A percentile compares a stretch with the other conserved stretches of the same genome.
Evolutionary conservation across 306 rosid genomes (phyloP).

Genomic region (Lupinus albus): DNA sequence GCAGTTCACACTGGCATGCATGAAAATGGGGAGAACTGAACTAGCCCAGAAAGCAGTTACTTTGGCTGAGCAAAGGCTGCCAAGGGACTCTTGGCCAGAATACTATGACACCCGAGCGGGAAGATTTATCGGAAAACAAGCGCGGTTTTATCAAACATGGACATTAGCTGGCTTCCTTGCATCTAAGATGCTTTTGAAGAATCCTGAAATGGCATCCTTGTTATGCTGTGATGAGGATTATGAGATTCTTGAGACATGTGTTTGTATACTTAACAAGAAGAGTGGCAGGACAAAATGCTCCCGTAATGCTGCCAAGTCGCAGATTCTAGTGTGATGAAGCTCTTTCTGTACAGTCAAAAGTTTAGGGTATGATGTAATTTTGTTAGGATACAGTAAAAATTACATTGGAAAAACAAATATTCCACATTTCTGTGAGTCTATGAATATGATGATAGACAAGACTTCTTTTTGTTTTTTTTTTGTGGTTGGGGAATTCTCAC

Average conservation of each 20-base stretch:
- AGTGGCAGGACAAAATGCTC: slow-evolving; percentile 84
- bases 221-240: slow-evolving; percentile 89
- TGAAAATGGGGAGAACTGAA: slow-evolving; percentile 81
- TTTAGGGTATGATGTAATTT: slow-evolving; percentile 38
- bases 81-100: slow-evolving; percentile 83
- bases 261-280: slow-evolving; percentile 81
- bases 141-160: slow-evolving; percentile 87
- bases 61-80: slow-evolving; percentile 79
- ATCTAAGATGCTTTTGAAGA: slow-evolving; percentile 87
- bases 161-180: slow-evolving; percentile 88
- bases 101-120: slow-evolving; percentile 88
- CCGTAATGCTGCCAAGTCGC: slow-evolving; percentile 80
- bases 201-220: slow-evolving; percentile 72
- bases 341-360: slow-evolving; percentile 35
- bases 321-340: slow-evolving; percentile 64
- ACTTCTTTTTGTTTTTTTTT: slow-evolving; percentile 2
- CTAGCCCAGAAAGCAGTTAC: slow-evolving; percentile 75
- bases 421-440: slow-evolving; percentile 35
- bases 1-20: slow-evolving; percentile 95
- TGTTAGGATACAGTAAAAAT: slow-evolving; percentile 24
- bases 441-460: slow-evolving; percentile 14
- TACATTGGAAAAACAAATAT: background rate
- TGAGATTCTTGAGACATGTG: slow-evolving; percentile 84
- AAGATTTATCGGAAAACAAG: slow-evolving; percentile 85
- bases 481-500: background rate